Percentiles rank a stretch among this genome's conserved stretches.
Conservation (phyloP, 2,329 filamentous ascomycete genomes). For the Rhytidhysteron rufulum region DNA sequence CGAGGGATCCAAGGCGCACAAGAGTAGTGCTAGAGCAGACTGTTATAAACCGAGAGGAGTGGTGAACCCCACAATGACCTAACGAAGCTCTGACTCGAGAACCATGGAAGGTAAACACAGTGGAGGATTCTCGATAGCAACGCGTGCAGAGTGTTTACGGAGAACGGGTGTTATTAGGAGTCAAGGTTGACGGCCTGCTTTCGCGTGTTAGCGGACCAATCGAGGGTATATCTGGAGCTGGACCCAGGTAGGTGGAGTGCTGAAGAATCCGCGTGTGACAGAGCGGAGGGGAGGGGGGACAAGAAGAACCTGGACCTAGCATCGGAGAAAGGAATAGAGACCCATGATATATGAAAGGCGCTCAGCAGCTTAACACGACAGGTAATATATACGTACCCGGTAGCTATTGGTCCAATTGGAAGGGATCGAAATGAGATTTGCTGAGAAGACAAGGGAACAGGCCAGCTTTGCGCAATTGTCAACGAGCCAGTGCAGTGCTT, state of each 20-base stretch:
- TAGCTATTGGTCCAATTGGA: neutral
- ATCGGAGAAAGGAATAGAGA: slow-evolving; percentile 7
- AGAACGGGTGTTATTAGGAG: slow-evolving; percentile 11
- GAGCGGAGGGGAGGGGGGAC: slow-evolving; percentile 2
- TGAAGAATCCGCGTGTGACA: slow-evolving; percentile 7
- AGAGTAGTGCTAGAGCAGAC: slow-evolving; percentile 1
- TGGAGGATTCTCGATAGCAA: slow-evolving; percentile 17
- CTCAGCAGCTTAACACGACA: slow-evolving; percentile 19
- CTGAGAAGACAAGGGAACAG: neutral
- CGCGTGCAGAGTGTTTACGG: slow-evolving; percentile 19
- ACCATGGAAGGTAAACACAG: slow-evolving; percentile 23
- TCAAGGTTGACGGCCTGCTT: slow-evolving; percentile 3
- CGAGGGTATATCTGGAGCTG: slow-evolving; percentile 16
- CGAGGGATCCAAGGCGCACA: neutral
- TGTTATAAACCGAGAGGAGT: slow-evolving; percentile 21
- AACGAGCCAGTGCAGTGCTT: slow-evolving; percentile 1
- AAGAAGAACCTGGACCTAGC: slow-evolving; percentile 9
- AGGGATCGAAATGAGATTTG: neutral
- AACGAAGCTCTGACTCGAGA: slow-evolving; percentile 14
- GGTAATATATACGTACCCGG: slow-evolving; percentile 31
- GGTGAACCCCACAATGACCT: slow-evolving; percentile 25
- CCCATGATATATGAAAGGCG: slow-evolving; percentile 5
- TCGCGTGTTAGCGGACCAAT: slow-evolving; percentile 22
- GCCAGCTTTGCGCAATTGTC: neutral
- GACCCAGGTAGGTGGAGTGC: slow-evolving; percentile 5